Evolutionary conservation across 192 early-diverging fungal genomes (phyloP), one percentile per base, ranked within the genome.

Genomic region (Coemansia sp.): DNA sequence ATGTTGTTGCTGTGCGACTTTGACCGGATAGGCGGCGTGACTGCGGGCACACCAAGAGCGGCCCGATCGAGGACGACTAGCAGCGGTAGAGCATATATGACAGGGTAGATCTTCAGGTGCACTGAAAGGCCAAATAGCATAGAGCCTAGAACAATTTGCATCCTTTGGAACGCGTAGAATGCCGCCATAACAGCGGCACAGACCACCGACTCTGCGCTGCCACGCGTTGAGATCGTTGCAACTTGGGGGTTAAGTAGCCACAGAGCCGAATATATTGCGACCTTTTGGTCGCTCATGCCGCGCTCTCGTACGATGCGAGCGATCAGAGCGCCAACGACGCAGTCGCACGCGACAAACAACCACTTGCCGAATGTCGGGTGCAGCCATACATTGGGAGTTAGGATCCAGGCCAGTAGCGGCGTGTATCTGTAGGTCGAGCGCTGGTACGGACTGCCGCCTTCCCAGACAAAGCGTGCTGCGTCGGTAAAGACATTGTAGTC

Each of bases 401-500:
- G 70, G 13, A 95, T 39, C 77, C 88, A 92, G 5, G 96, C 95
- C n/a, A 99, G 83, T 13, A 98, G 66, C 7, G 98, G 98, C 14
- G 98, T 98, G 85, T 99, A 99, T 31, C 98, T 89, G 77, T 97
- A 99, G 0, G 98, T 99, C 3, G 90, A 92, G 24, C 98, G 91
- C 48, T 84, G 78, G 69, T 97, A 99, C 0, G 98, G 98, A 3
- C 90, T 93, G 45, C 66, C 57, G 8, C 92, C 92, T 6, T 78
- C 50, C 45, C 87, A 84, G 29, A 98, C 89, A 71, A 87, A 90
- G 39, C 86, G 79, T 6, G 98, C 93, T 2, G 95, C 98, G 75
- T 99, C 98, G 36, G 93, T 92, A 64, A 98, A 98, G 40, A 99
- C 98, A 29, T 86, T 80, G 81, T 99, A 99, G 81, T 99, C 98